Percentiles rank a stretch among this genome's conserved stretches.
Conservation (phyloP, 1,139 yeast genomes). For the Zhuliangozyma blackwelliae region DNA sequence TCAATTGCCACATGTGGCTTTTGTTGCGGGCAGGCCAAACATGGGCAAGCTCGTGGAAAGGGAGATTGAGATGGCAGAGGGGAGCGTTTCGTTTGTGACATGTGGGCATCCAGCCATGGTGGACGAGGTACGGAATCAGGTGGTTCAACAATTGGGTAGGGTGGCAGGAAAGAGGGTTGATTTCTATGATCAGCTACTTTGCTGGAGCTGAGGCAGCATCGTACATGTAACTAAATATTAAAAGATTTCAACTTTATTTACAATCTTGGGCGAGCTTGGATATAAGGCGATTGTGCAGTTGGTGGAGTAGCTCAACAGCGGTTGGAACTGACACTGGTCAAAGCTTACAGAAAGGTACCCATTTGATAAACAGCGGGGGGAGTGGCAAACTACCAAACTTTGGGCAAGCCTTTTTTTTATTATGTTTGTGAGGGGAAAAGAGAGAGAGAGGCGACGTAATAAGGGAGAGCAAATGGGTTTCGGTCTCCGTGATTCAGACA, state of each 20-base stretch:
- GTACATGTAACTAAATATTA: neutral
- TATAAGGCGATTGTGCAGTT: no score
- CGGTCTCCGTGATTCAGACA: no score
- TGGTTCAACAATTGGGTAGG: conserved; percentile 17
- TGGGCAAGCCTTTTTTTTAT: no score
- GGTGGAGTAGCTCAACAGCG: no score
- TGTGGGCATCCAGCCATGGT: conserved; percentile 39
- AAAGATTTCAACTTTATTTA: neutral
- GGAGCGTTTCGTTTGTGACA: conserved; percentile 28
- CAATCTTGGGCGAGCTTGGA: no score
- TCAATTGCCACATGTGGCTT: conserved; percentile 18
- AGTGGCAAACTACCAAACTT: no score
- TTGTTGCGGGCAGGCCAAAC: conserved; percentile 26
- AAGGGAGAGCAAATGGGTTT: no score
- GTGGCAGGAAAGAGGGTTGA: conserved; percentile 18
- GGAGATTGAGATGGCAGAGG: conserved; percentile 21
- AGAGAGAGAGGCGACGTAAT: no score
- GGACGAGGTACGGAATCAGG: conserved; percentile 23
- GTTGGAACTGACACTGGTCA: no score
- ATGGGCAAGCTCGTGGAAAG: conserved; percentile 17
- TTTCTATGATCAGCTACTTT: conserved; percentile 21
- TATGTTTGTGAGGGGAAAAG: no score
- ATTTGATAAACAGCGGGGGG: no score
- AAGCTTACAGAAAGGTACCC: no score
- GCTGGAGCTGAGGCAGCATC: conserved; percentile 1